Base-by-base conservation (phyloP, 495 filamentous ascomycete genomes). In the Hyaloscypha bicolor region DNA sequence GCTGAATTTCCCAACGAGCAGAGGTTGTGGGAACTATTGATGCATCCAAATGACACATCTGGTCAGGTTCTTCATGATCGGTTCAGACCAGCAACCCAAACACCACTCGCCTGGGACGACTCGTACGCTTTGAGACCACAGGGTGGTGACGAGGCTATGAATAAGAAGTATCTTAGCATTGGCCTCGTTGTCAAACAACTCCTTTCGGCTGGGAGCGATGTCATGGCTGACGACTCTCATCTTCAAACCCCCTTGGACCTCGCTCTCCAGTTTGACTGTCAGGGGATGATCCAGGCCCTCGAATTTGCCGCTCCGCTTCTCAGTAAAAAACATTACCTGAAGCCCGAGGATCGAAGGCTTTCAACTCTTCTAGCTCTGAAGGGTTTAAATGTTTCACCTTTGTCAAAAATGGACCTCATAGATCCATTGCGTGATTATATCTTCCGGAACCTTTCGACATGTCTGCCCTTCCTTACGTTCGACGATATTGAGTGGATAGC, bases 201-300 rank as follows among this genome's bases (percentile, higher is more conserved):
- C 0, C 4, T 76, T 11, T 12, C 30, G n/a, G 70, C 72, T 9
- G 73, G 73, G 8, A 68, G 60, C 35, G 65, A 73, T 62, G 62
- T 72, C n/a, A 60, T 67, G 35, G 70, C 61, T 14, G 51, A 37
- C 37, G 70, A 73, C 60, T 4, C 11, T 21, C 0, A 59, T 48
- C 35, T 55, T 6, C 45, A 16, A 55, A 71, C 67, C 16, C 64
- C 72, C 0, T 59, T 76, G 19, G 61, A 64, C 4, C 55, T 68
- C n/a, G 60, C 66, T 4, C 48, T 68, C 25, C 19, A 35, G 31
- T 59, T 42, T 55, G 61, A 64, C 33, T 68, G 66, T 60, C 60
- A 12, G 9, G 66, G 64, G 37, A 68, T 68, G 66, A 22, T 68
- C 9, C 22, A 59, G 11, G 66, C 53, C 39, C 51, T 68, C 29